phyloP scores from a whole-genome alignment of 1,284 basidiomycete species.

The Fomes fomentarius region DNA sequence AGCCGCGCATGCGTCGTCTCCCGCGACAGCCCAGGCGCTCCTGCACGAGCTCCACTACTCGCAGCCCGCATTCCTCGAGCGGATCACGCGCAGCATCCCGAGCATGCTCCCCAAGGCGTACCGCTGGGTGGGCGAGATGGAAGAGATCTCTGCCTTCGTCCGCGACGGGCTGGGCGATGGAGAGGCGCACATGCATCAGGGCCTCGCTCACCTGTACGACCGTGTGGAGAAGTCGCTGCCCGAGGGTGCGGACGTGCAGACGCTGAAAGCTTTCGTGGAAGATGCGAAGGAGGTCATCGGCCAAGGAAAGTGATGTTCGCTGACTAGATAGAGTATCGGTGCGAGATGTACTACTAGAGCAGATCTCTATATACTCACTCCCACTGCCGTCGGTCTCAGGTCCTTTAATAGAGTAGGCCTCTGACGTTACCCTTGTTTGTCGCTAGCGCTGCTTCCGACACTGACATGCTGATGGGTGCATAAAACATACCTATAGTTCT shows the following conservation, averaged over 20 bases:
- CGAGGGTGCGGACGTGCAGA: constrained; percentile 40
- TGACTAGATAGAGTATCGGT: not conserved
- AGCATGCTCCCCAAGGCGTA: constrained; percentile 62
- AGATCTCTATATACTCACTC: too few species aligned
- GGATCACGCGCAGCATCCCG: constrained; percentile 43
- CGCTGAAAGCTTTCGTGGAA: constrained; percentile 49
- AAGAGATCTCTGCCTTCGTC: constrained; percentile 60
- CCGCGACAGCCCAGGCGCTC: constrained; percentile 56
- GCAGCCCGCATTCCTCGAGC: constrained; percentile 47
- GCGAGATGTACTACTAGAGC: not conserved
- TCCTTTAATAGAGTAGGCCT: too few species aligned
- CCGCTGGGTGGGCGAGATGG: constrained; percentile 63
- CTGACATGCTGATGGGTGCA: too few species aligned
- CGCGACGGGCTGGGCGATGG: constrained; percentile 36
- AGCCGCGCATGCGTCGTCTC: constrained; percentile 62
- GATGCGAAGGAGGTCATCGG: constrained; percentile 36
- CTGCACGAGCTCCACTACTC: constrained; percentile 50
- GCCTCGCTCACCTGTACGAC: constrained; percentile 49
- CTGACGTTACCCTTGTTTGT: too few species aligned
- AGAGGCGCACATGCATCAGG: constrained; percentile 49
- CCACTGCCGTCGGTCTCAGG: too few species aligned
- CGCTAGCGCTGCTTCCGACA: too few species aligned
- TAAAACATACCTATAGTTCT: too few species aligned
- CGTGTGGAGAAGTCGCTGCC: constrained; percentile 45
- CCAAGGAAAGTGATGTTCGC: constrained; percentile 2